Conservation (phyloP, 176 grass and related monocot genomes). For the Raddia guianensis region DNA sequence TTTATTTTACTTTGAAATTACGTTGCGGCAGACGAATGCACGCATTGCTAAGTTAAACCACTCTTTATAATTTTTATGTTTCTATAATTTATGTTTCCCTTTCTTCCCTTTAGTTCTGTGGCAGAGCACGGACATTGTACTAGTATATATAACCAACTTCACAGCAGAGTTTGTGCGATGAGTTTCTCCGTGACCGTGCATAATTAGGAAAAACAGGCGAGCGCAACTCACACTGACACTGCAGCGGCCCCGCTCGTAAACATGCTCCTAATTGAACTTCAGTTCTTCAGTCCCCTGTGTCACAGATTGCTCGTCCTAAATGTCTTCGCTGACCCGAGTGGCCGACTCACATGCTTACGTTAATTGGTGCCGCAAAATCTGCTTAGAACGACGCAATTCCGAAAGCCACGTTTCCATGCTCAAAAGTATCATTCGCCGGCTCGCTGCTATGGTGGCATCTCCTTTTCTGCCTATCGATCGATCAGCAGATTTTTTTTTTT, state of each 20-base stretch:
- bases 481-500: too few relatives aligned
- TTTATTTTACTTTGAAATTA: too few relatives aligned
- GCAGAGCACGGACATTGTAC: too few relatives aligned
- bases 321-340: background rate
- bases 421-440: constrained; percentile 39
- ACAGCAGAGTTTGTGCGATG: background rate
- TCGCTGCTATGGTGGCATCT: constrained; percentile 20
- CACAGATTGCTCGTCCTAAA: background rate
- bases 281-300: too few relatives aligned
- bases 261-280: too few relatives aligned
- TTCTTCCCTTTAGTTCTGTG: too few relatives aligned
- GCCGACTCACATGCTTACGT: background rate
- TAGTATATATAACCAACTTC: background rate
- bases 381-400: background rate
- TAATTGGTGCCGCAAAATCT: background rate
- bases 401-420: constrained; percentile 43
- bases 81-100: too few relatives aligned
- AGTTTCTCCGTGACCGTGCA: too few relatives aligned
- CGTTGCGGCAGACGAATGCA: too few relatives aligned
- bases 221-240: background rate
- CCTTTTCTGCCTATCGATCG: background rate
- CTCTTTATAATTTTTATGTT: too few relatives aligned
- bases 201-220: too few relatives aligned
- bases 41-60: too few relatives aligned
- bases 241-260: background rate